These are phyloP conservation scores for Ceratocystis harringtonii DNA, from an alignment of 2,329 filamentous ascomycete genomes.

Conservation along the genomic window DNA sequence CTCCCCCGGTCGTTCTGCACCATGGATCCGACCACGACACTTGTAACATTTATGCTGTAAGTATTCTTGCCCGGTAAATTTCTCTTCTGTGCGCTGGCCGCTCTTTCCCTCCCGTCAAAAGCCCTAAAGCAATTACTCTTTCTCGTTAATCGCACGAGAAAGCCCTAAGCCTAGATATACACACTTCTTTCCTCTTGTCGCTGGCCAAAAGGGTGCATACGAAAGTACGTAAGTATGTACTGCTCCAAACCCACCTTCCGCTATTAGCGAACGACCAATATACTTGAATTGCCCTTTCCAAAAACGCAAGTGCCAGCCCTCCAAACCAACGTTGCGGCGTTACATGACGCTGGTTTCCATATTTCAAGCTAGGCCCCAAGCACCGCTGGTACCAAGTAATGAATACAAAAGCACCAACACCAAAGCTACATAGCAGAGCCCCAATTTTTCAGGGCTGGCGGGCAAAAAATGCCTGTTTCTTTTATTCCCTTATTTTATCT, in stretches of 20 bases:
- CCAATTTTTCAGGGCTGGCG: not conserved
- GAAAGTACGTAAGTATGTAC: not conserved
- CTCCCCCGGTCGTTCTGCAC: constrained; percentile 4
- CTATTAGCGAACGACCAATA: not conserved
- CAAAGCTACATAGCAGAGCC: not conserved
- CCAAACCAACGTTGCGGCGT: not conserved
- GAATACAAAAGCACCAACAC: not conserved
- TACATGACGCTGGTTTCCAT: not conserved
- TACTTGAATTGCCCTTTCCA: not conserved
- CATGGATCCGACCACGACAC: constrained; percentile 49
- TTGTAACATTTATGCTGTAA: constrained; percentile 56
- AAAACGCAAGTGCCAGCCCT: not conserved
- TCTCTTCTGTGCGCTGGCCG: not conserved
- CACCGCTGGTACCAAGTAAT: not conserved
- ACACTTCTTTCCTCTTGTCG: not conserved
- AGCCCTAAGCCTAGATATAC: not conserved
- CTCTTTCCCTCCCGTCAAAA: not conserved
- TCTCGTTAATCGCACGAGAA: not conserved
- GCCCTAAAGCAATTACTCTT: not conserved
- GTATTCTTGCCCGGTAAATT: constrained; percentile 23
- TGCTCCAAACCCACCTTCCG: not conserved
- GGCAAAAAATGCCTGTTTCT: not conserved
- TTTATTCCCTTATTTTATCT: not conserved
- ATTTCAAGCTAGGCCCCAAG: not conserved
- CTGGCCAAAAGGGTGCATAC: not conserved